These are phyloP conservation scores for Aspergillus diversus DNA, from an alignment of 495 filamentous ascomycete genomes.

Conservation along the genomic window DNA sequence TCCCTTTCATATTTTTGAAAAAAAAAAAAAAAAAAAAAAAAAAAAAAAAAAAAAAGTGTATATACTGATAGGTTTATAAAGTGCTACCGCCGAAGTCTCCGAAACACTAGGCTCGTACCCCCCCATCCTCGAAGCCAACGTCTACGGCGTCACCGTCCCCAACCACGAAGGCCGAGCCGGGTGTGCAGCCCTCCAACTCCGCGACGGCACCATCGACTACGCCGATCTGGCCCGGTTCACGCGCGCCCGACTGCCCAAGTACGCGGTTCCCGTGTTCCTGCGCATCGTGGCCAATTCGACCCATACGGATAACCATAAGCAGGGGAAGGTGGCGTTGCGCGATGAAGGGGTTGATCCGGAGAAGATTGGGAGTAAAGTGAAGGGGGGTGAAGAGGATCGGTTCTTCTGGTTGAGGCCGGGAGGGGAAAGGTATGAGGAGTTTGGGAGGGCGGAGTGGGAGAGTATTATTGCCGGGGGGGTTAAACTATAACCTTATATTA, in stretches of 20 bases:
- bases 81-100: slow-evolving; percentile 71
- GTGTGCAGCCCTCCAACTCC: slow-evolving; percentile 60
- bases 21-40: too few species aligned
- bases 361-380: slow-evolving; percentile 51
- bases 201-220: slow-evolving; percentile 53
- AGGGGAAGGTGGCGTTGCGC: slow-evolving; percentile 75
- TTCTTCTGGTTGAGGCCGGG: slow-evolving; percentile 61
- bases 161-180: slow-evolving; percentile 74
- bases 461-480: slow-evolving; percentile 52
- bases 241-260: slow-evolving; percentile 64
- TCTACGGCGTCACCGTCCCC: slow-evolving; percentile 76
- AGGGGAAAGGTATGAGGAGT: slow-evolving; percentile 59
- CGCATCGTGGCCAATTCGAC: slow-evolving; percentile 60
- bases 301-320: slow-evolving; percentile 82
- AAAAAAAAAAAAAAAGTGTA: too few species aligned
- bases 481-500: slow-evolving; percentile 42
- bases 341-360: slow-evolving; percentile 71
- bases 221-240: slow-evolving; percentile 54
- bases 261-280: slow-evolving; percentile 79
- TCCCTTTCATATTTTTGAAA: neutral
- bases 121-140: slow-evolving; percentile 73
- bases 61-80: slow-evolving; percentile 12
- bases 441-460: slow-evolving; percentile 62
- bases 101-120: slow-evolving; percentile 68
- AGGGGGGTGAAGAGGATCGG: slow-evolving; percentile 46